These are phyloP conservation scores for Apiospora koreana DNA, from an alignment of 2,329 filamentous ascomycete species.

Conservation along the genomic window DNA sequence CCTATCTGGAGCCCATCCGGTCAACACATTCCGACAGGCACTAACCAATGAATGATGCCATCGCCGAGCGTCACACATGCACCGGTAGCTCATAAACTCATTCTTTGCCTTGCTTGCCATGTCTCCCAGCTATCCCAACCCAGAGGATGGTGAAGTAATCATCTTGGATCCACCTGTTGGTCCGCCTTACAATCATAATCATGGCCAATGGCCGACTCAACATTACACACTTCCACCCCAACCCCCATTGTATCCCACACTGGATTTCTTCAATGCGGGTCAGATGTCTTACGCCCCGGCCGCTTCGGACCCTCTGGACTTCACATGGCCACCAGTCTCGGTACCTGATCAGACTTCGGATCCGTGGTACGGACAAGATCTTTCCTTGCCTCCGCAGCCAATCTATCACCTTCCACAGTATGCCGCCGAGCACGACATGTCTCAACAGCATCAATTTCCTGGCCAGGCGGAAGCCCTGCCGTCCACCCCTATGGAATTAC, in stretches of 20 bases:
- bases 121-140: neutral
- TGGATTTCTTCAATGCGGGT: neutral
- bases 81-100: neutral
- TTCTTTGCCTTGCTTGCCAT: neutral
- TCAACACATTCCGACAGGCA: neutral
- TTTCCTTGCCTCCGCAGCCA: neutral
- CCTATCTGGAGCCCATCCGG: neutral
- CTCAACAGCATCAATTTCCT: neutral
- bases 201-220: neutral
- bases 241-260: neutral
- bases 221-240: no score
- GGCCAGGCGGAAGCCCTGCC: neutral
- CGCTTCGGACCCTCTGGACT: neutral
- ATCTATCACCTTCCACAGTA: neutral
- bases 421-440: neutral
- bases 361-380: neutral
- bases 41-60: neutral
- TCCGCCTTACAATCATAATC: neutral
- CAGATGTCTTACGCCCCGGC: neutral
- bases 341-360: neutral
- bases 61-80: neutral
- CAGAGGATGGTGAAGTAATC: neutral
- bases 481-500: neutral
- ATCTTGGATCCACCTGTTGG: neutral
- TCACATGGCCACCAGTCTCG: neutral